Percentiles rank a stretch among this genome's conserved stretches.
Conservation (phyloP, 345 rosid genomes). For the Clausena lansium region DNA sequence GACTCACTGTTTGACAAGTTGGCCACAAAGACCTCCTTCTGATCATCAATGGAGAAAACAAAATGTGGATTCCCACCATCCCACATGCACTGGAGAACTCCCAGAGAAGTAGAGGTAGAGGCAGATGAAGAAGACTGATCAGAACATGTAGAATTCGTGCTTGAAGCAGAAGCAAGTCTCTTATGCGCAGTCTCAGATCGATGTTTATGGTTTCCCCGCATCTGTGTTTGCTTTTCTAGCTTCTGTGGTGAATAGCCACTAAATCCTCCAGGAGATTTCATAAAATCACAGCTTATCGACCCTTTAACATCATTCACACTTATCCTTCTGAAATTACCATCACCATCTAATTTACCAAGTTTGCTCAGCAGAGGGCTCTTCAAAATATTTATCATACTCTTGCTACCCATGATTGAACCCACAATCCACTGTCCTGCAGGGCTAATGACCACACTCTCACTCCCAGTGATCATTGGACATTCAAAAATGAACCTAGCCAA, state of each 20-base stretch:
- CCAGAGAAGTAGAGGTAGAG: conserved; percentile 51
- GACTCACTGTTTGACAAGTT: conserved; percentile 42
- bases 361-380: conserved; percentile 56
- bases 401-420: conserved; percentile 71
- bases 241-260: conserved; percentile 32
- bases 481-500: conserved; percentile 48
- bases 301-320: conserved; percentile 35
- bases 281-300: conserved; percentile 30
- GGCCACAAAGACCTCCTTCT: conserved; percentile 62
- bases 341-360: conserved; percentile 39
- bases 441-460: conserved; percentile 46
- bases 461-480: conserved; percentile 43
- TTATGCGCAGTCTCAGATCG: conserved; percentile 28
- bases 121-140: conserved; percentile 51
- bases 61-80: conserved; percentile 63
- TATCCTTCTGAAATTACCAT: conserved; percentile 24
- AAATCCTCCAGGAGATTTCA: conserved; percentile 37
- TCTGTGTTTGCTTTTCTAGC: conserved; percentile 22
- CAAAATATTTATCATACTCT: conserved; percentile 61
- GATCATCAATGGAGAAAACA: conserved; percentile 74
- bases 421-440: conserved; percentile 48
- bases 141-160: conserved; percentile 52
- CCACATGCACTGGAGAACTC: conserved; percentile 80
- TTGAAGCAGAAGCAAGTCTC: conserved; percentile 42
- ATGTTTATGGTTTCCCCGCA: conserved; percentile 17